Evolutionary conservation across 768 basidiomycete genomes (phyloP).

Genomic region (Russula lepida): DNA sequence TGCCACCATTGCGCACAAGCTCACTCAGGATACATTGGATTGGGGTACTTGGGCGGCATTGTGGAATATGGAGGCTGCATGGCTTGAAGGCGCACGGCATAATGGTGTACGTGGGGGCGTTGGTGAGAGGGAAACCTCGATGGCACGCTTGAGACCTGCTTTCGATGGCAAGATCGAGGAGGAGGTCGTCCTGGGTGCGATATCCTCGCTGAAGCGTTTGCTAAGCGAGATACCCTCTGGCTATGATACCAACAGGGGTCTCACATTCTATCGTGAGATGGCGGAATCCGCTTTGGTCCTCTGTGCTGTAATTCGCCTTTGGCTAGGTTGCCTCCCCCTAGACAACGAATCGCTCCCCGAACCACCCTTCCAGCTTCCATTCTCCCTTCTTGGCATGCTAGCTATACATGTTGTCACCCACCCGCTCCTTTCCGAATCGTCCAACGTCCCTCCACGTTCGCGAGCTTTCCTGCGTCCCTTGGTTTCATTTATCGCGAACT

Average conservation of each 20-base stretch:
- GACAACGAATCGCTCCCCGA: slow-evolving; percentile 32
- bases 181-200: slow-evolving; percentile 22
- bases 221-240: slow-evolving; percentile 16
- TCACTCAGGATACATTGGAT: slow-evolving; percentile 28
- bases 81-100: slow-evolving; percentile 68
- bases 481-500: slow-evolving; percentile 43
- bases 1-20: slow-evolving; percentile 30
- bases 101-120: slow-evolving; percentile 65
- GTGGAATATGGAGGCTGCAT: slow-evolving; percentile 52
- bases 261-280: slow-evolving; percentile 25
- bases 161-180: slow-evolving; percentile 34
- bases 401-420: slow-evolving; percentile 44
- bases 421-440: slow-evolving; percentile 39
- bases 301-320: slow-evolving; percentile 47
- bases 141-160: slow-evolving; percentile 31
- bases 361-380: slow-evolving; percentile 58
- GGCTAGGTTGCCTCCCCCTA: slow-evolving; percentile 53
- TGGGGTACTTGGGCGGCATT: slow-evolving; percentile 30
- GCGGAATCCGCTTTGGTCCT: slow-evolving; percentile 34
- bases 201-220: slow-evolving; percentile 18
- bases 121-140: slow-evolving; percentile 39
- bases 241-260: slow-evolving; percentile 3
- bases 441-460: slow-evolving; percentile 25
- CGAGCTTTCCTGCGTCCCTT: slow-evolving; percentile 41
- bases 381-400: slow-evolving; percentile 44